phyloP scores from a whole-genome alignment of 1,139 yeast species.

The Pichiaceae sp. region DNA sequence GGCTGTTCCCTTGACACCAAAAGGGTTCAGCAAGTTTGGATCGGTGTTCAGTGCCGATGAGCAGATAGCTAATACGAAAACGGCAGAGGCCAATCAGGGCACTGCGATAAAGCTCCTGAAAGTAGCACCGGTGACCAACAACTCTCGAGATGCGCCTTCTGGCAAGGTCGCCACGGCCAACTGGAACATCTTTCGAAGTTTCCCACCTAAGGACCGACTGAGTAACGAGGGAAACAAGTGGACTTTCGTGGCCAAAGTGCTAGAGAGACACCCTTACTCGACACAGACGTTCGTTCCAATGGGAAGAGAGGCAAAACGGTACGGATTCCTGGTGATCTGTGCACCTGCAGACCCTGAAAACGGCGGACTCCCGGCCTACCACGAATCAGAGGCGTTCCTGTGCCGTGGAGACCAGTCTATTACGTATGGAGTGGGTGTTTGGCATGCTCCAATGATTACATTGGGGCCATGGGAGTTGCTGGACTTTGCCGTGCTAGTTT shows the following conservation, averaged over 20 bases:
- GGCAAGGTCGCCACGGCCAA: constrained; percentile 42
- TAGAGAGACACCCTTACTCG: constrained; percentile 87
- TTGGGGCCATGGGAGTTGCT: constrained; percentile 41
- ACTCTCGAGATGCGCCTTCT: constrained; percentile 39
- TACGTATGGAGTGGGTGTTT: constrained; percentile 70
- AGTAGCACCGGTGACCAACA: constrained; percentile 61
- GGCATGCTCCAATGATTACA: constrained; percentile 97
- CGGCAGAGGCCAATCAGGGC: constrained; percentile 80
- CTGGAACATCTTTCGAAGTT: constrained; percentile 79
- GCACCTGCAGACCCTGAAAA: constrained; percentile 41
- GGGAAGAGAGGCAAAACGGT: constrained; percentile 48
- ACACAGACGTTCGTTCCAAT: constrained; percentile 88
- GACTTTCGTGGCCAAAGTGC: constrained; percentile 52
- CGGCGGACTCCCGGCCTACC: constrained; percentile 51
- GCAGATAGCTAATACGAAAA: constrained; percentile 31
- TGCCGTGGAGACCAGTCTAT: constrained; percentile 83
- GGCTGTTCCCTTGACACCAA: constrained; percentile 39
- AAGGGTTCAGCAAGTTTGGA: constrained; percentile 42
- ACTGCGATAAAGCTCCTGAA: constrained; percentile 74
- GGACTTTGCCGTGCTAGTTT: constrained; percentile 80
- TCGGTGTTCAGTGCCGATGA: constrained; percentile 47
- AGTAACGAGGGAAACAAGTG: constrained; percentile 18
- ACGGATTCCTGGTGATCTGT: constrained; percentile 72
- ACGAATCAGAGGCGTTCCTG: constrained; percentile 54
- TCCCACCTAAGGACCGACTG: constrained; percentile 61